Base-by-base conservation (phyloP, 108 stramenopile species). In the Fistulifera solaris region DNA sequence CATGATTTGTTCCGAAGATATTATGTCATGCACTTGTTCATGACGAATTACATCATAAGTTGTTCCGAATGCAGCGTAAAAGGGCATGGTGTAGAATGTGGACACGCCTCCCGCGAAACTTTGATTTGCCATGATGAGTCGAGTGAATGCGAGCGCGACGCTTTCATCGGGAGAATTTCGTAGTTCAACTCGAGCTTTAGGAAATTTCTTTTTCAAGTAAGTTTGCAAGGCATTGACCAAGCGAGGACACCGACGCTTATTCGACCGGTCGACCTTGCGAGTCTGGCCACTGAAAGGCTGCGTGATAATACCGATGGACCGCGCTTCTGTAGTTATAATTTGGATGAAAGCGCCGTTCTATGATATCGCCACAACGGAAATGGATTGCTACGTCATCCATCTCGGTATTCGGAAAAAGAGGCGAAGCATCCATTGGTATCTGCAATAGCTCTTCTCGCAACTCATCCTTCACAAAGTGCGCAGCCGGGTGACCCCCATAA, bases 301-400 rank as follows among this genome's bases (percentile, higher is more conserved):
- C 14, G 62, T 63, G 4, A 55, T 26, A 42, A 63, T 63, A 7
- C 62, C 62, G 43, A 63, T 63, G 2, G 43, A 26, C 27, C 22
- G 54, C 12, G 39, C 54, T 14, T 27, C 16, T 4, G 21, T 54
- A 54, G 3, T 53, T 53, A 55, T 26, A 54, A 6, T 2, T 3
- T 27, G 42, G 46, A 24, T 47, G 26, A 7, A 40, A 17, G 18
- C 54, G 23, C 14, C n/a, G 13, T 4, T 16, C 18, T 16, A 63
- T 44, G 3, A 55, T 14, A 17, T 63, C 44, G 11, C 62, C 62
- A 28, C 62, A 63, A 16, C 62, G 62, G 46, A 63, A 63, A 24
- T 63, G 62, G 14, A 63, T 12, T 5, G 28, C 54, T 2, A 28
- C 52, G 21, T 63, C 62, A 43, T 63, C 62, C 6, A 63, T 4